Percentiles rank a stretch among this genome's conserved stretches.
Conservation (phyloP, 73 alveolate species). For the Durusdinium trenchii region DNA sequence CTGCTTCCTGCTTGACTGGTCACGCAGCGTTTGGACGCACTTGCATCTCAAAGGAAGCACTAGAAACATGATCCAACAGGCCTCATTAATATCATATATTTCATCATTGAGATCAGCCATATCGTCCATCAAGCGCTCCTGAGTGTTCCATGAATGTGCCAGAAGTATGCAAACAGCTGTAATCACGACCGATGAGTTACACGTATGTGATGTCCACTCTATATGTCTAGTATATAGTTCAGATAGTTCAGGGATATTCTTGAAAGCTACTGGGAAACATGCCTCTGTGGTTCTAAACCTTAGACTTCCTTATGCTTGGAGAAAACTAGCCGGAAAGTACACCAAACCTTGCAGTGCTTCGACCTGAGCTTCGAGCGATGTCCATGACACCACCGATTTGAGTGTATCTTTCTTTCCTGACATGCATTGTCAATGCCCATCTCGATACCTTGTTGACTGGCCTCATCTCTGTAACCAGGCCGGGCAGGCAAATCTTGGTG, state of each 20-base stretch:
- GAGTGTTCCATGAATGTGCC: not conserved
- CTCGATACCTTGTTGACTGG: not conserved
- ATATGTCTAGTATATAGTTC: too few species aligned
- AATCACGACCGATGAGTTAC: not conserved
- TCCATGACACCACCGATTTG: constrained; percentile 85
- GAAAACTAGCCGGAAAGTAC: too few species aligned
- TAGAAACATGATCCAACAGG: not conserved
- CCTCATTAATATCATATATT: constrained; percentile 79
- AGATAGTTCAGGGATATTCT: too few species aligned
- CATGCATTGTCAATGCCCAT: too few species aligned
- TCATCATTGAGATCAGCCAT: constrained; percentile 85
- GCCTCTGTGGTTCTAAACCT: too few species aligned
- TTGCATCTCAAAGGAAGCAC: not conserved
- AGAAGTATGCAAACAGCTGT: not conserved
- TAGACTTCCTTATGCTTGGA: too few species aligned
- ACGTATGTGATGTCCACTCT: not conserved
- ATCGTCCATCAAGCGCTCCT: constrained; percentile 88
- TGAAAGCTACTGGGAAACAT: too few species aligned
- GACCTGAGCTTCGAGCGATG: constrained; percentile 12
- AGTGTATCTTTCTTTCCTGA: constrained; percentile 62
- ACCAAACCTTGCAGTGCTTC: not conserved
- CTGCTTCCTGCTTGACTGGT: too few species aligned
- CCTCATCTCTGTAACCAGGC: not conserved
- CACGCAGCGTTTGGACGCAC: not conserved
- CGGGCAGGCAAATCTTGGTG: constrained; percentile 78